Conservation (phyloP, 805 yeast genomes). For the Torulaspora microellipsoides region DNA sequence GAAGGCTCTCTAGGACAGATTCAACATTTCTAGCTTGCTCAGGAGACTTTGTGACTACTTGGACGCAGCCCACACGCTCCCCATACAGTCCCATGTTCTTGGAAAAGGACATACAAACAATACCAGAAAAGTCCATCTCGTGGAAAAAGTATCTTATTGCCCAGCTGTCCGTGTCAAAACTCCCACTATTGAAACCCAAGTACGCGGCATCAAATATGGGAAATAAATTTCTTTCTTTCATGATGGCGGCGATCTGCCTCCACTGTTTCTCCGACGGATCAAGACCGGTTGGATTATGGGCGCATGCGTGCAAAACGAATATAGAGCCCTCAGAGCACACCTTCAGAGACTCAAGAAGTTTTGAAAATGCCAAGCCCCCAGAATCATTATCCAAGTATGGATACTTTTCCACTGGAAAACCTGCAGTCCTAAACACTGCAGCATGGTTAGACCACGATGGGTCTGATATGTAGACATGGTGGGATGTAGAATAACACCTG, state of each 20-base stretch:
- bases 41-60: slow-evolving; percentile 43
- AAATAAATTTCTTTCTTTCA: slow-evolving; percentile 51
- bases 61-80: slow-evolving; percentile 68
- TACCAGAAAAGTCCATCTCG: slow-evolving; percentile 9
- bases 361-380: not conserved
- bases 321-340: slow-evolving; percentile 12
- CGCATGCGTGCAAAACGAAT: slow-evolving; percentile 72
- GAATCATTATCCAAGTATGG: not conserved
- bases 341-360: slow-evolving; percentile 1
- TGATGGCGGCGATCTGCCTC: slow-evolving; percentile 58
- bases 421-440: slow-evolving; percentile 1
- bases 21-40: slow-evolving; percentile 32
- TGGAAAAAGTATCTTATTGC: slow-evolving; percentile 42
- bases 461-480: slow-evolving; percentile 3
- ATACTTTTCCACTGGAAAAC: not conserved
- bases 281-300: slow-evolving; percentile 87
- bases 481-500: slow-evolving; percentile 1
- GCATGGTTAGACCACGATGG: slow-evolving; percentile 1
- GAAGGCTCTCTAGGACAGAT: slow-evolving; percentile 31
- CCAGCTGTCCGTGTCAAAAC: slow-evolving; percentile 60
- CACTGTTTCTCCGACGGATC: slow-evolving; percentile 72
- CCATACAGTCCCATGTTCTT: slow-evolving; percentile 85
- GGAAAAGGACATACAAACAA: slow-evolving; percentile 75
- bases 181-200: slow-evolving; percentile 82
- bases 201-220: slow-evolving; percentile 82